Percentiles rank a stretch among this genome's conserved stretches.
Evolutionary conservation across 768 basidiomycete genomes (phyloP).

Genomic region (Naganishia friedmannii): DNA sequence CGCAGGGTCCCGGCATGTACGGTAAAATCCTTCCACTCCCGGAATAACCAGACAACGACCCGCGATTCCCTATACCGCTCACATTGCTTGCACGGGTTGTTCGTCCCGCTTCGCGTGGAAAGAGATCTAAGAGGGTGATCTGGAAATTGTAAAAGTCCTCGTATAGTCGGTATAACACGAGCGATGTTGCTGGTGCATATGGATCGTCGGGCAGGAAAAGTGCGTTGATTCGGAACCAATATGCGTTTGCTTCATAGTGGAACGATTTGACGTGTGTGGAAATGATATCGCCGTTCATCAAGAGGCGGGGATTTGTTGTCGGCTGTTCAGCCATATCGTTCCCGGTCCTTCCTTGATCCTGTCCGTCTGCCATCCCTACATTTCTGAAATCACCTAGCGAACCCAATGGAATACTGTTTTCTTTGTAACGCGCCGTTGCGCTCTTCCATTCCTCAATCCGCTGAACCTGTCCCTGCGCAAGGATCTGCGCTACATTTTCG

Average conservation of each 20-base stretch:
- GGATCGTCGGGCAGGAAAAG: slow-evolving; percentile 77
- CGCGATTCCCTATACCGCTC: slow-evolving; percentile 30
- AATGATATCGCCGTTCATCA: slow-evolving; percentile 30
- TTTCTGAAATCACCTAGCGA: slow-evolving; percentile 43
- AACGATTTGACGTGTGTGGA: slow-evolving; percentile 75
- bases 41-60: slow-evolving; percentile 32
- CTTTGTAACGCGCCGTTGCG: slow-evolving; percentile 90
- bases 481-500: slow-evolving; percentile 69
- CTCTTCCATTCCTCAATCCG: slow-evolving; percentile 99
- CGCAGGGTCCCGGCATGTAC: slow-evolving; percentile 93
- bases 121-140: slow-evolving; percentile 75
- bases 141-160: slow-evolving; percentile 99
- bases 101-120: slow-evolving; percentile 87
- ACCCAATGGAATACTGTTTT: slow-evolving; percentile 89
- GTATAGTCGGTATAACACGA: slow-evolving; percentile 90
- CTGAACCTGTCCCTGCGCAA: slow-evolving; percentile 83
- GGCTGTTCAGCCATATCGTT: background rate
- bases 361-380: background rate
- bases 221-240: slow-evolving; percentile 94
- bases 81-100: slow-evolving; percentile 24
- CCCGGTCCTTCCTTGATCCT: background rate
- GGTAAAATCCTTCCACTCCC: slow-evolving; percentile 70
- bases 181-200: slow-evolving; percentile 57
- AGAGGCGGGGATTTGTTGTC: background rate
- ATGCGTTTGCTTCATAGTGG: slow-evolving; percentile 91